Conservation (phyloP, 1,284 basidiomycete species). For the Trichosporon faecale region DNA sequence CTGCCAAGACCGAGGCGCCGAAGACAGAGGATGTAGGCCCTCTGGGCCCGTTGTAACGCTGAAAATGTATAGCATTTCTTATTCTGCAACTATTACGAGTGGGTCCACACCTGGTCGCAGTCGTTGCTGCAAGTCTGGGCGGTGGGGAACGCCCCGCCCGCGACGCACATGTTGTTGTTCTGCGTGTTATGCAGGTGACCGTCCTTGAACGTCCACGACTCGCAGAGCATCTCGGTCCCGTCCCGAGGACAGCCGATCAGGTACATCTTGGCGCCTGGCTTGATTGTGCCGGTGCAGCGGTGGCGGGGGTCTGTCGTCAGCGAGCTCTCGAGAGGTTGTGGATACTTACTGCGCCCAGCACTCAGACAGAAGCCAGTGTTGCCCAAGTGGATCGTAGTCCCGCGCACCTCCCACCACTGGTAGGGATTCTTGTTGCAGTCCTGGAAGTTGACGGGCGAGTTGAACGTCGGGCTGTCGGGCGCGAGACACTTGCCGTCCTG, state of each 20-base stretch:
- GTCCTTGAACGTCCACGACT: slow-evolving; percentile 4
- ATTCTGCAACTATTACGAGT: neutral
- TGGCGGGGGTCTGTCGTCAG: neutral
- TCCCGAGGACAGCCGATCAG: neutral
- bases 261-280: neutral
- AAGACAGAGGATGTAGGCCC: slow-evolving; percentile 14
- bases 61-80: slow-evolving; percentile 9
- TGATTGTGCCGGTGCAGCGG: neutral
- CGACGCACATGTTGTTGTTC: neutral
- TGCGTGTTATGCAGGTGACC: neutral
- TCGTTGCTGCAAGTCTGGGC: neutral
- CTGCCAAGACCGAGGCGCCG: neutral
- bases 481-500: neutral
- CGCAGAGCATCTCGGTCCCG: neutral
- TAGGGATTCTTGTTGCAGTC: slow-evolving; percentile 8
- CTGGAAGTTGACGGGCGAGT: slow-evolving; percentile 6
- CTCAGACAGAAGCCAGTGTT: neutral
- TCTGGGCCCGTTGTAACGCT: slow-evolving; percentile 28
- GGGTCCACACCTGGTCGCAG: neutral
- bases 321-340: neutral
- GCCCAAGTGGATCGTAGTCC: neutral
- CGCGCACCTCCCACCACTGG: slow-evolving; percentile 1
- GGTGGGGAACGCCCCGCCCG: neutral
- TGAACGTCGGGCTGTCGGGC: neutral
- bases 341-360: neutral